phyloP scores from a whole-genome alignment of 345 rosid species.

The Lumnitzera racemosa region DNA sequence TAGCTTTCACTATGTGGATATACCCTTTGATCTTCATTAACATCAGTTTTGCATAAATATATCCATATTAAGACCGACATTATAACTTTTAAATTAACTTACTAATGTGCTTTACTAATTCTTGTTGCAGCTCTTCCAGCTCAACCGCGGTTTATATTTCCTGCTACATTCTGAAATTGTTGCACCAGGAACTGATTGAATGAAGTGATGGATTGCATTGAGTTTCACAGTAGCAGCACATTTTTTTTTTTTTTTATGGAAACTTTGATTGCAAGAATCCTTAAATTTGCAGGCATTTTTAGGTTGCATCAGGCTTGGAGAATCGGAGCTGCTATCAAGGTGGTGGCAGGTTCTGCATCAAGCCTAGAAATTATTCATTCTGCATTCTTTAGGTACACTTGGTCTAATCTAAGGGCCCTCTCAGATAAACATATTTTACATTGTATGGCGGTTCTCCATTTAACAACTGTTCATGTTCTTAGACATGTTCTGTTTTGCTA shows the following conservation, averaged over 20 bases:
- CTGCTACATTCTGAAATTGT: constrained; percentile 69
- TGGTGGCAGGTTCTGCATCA: constrained; percentile 66
- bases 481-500: too few relatives aligned
- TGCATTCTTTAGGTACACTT: constrained; percentile 73
- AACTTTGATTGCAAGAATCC: too few relatives aligned
- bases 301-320: constrained; percentile 65
- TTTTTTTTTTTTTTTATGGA: not conserved
- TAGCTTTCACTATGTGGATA: not conserved
- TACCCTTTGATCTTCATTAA: too few relatives aligned
- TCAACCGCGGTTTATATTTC: constrained; percentile 55
- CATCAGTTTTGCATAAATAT: not conserved
- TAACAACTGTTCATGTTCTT: too few relatives aligned
- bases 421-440: too few relatives aligned
- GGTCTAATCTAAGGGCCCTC: not conserved
- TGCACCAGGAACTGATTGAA: constrained; percentile 52
- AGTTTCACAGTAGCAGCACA: too few relatives aligned
- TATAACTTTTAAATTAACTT: constrained; percentile 6
- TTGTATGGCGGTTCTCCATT: too few relatives aligned
- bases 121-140: constrained; percentile 39
- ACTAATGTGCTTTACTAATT: constrained; percentile 21
- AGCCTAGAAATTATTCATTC: constrained; percentile 60
- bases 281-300: constrained; percentile 34
- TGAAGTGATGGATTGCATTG: constrained; percentile 18
- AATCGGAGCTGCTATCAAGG: constrained; percentile 65
- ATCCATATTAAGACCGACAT: not conserved